Evolutionary conservation across 345 rosid species (phyloP), one percentile per base, ranked within the genome.

Genomic region (Aquilaria malaccensis): DNA sequence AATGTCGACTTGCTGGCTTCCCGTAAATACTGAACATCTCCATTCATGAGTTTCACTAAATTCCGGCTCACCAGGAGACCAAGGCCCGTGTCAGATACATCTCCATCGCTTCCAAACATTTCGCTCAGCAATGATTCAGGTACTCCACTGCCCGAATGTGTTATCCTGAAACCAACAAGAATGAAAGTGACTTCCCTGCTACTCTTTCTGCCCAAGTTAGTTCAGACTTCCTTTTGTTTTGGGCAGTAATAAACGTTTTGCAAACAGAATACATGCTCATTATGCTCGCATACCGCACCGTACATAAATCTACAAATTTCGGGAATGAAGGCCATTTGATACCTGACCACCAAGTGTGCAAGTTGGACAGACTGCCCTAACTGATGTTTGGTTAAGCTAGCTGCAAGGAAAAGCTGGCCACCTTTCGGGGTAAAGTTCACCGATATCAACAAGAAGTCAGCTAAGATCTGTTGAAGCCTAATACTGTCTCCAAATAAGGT

Each of bases 11-110:
- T 87, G 30, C 87, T 91, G 10, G 88, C 88, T 78, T 89, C 96
- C 75, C 92, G 83, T 65, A 90, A 62, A 77, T 89, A 93, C 71
- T 82, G 88, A 30, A 83, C 92, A 73, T 81, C 97, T 74, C 98
- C 97, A 60, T 81, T 87, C 97, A 93, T 89, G 56, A 89, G 86
- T 74, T 84, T 89, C 66, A 83, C 79, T 65, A 93, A 71, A 63
- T 83, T 89, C 68, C 87, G 59, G 77, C 98, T 89, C 53, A 93
- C 73, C 52, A 85, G 71, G 67, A 93, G 73, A 63, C 96, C 75
- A 57, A 87, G 70, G 60, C 96, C 93, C 66, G 85, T 94, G 68
- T 87, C 98, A 0, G 87, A 80, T 33, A 76, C 74, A 30, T 78
- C 92, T 55, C 71, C 85, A 57, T 75, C 83, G 13, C 55, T 77